Base-by-base conservation (phyloP, 2,329 filamentous ascomycete species). In the Colletotrichum liaoningense region DNA sequence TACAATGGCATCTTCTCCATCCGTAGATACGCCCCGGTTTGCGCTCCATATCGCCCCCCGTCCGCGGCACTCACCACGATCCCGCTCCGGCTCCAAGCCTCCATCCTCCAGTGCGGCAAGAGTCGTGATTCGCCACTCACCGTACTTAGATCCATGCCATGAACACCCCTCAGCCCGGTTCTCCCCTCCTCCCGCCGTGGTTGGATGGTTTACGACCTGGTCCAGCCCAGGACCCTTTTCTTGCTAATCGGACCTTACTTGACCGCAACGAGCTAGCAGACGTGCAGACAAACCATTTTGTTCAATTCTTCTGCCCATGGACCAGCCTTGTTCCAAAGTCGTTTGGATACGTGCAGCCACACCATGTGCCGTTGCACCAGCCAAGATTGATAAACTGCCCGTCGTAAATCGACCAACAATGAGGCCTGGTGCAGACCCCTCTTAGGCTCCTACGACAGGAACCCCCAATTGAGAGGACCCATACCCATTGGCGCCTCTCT, bases 201-300 rank as follows among this genome's bases (percentile, higher is more conserved):
- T 85, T 85, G 83, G 83, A 83, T 79, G 72, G 73, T 79, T 82
- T 85, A 85, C 83, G 83, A 82, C 69, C 14, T 26, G 57, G 28
- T 35, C 63, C 52, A 59, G 42, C 11, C 12, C 12, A 3, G 58
- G 38, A 22, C 52, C 30, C 46, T 63, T 67, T 67, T 63, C 38
- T 42, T 42, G 55, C 60, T 54, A 58, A 72, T 52, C 72, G 54
- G 54, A 62, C 62, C 54, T 55, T 65, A 49, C 67, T 60, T 66
- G 67, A 57, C 60, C 70, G 28, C 26, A 73, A 62, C 35, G 33
- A 62, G 71, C 49, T 73, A 70, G 67, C 35, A 73, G 35, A 57
- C 26, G 9, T 19, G 52, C 67, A 59, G 35, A 60, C 38, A 63
- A 72, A 19, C 68, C 56, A 74, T 74, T 54, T 22, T 3, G 14